Base-by-base conservation (phyloP, 768 basidiomycete genomes). In the Cystobasidium ongulense region DNA sequence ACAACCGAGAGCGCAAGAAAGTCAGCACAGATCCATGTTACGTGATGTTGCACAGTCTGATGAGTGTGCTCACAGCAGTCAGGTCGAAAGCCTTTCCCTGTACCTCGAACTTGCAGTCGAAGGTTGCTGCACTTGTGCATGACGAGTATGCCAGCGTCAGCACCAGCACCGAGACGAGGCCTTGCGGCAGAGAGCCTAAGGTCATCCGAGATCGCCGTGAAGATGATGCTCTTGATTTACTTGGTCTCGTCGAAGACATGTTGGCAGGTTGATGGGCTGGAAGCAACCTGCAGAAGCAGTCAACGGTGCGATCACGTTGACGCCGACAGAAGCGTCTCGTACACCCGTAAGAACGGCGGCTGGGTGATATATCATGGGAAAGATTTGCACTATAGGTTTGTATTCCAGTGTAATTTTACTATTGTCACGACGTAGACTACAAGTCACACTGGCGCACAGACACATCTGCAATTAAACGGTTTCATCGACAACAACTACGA, bases 101-200 rank as follows among this genome's bases (percentile, higher is more conserved):
- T 2, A 41, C 39, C 17, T 33, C 25, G 35, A 66, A 66, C 65
- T 74, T 57, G 73, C 73, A 74, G 41, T 74, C 41, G 63, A 74
- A 74, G 5, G 17, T 36, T 13, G 64, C 73, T 8, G 63, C 36
- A 8, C 8, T 74, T 29, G 66, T 29, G 7, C 38, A 27, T 59
- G 68, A 36, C 68, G 38, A 31, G 52, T 21, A 59, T 5, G 54
- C 36, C 25, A 71, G 53, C 38, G 35, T 33, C 54, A 57, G 25
- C 63, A 64, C 25, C 11, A 64, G 63, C 13, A 64, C 4, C 8
- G 63, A 59, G 5, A 59, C 21, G 5, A 59, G 57, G 25, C 57
- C 33, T 21, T 59, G 57, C 25, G 57, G 57, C 57, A 59, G 27
- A 5, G 4, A 35, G 57, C 57, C 25, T 2, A 59, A 15, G 13